Evolutionary conservation across 108 stramenopile species (phyloP).

Genomic region (Parietichytrium sp.): DNA sequence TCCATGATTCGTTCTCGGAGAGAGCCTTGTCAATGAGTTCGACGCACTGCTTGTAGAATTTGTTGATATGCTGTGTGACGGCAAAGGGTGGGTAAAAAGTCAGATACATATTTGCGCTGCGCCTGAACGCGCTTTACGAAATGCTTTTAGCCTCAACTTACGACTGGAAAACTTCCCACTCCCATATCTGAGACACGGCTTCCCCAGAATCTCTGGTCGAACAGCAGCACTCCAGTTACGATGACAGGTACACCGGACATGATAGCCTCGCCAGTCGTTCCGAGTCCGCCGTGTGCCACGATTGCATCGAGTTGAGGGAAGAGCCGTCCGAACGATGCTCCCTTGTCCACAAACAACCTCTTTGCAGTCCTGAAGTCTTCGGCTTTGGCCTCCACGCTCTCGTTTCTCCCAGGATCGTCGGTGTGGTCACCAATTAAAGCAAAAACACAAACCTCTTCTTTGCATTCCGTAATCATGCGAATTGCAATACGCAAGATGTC

Average conservation of each 20-base stretch:
- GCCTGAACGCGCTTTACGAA: no score
- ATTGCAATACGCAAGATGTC: neutral
- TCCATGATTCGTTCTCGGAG: neutral
- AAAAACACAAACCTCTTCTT: neutral
- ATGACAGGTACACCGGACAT: conserved; percentile 23
- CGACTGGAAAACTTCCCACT: neutral
- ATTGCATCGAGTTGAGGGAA: neutral
- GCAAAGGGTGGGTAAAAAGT: no score
- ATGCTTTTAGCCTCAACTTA: no score
- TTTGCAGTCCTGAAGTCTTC: neutral
- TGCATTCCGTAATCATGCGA: neutral
- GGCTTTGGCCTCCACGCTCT: neutral
- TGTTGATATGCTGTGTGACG: neutral
- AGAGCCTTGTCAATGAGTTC: conserved; percentile 4
- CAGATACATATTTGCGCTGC: no score
- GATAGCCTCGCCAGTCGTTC: neutral
- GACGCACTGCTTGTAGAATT: neutral
- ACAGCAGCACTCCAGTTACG: conserved; percentile 35
- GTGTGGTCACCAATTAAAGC: conserved; percentile 26
- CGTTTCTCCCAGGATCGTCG: neutral
- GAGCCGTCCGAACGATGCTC: neutral
- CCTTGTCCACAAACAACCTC: neutral
- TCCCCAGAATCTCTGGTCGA: conserved; percentile 37
- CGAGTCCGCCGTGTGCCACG: conserved; percentile 6
- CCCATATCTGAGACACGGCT: neutral